Conservation (phyloP, 768 basidiomycete genomes). For the Terana coerulea region DNA sequence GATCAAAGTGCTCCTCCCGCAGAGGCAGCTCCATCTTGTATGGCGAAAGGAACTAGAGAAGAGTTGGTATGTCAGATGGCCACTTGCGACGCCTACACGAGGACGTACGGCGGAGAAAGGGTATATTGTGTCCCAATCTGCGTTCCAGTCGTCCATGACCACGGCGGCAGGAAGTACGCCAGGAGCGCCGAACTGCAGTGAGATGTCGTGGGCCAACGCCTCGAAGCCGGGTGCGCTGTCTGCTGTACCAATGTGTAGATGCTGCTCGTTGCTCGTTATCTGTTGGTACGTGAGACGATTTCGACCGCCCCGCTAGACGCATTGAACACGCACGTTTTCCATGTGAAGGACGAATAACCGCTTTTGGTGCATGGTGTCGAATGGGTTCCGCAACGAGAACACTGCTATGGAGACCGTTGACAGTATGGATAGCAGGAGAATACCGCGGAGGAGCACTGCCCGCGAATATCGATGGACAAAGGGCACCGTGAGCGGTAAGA, state of each 20-base stretch:
- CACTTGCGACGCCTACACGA: slow-evolving; percentile 13
- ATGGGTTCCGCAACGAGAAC: slow-evolving; percentile 59
- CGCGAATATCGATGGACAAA: slow-evolving; percentile 72
- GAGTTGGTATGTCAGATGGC: background rate
- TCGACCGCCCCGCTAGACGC: too few species aligned
- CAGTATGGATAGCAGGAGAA: slow-evolving; percentile 43
- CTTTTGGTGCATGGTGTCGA: slow-evolving; percentile 85
- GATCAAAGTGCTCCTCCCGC: slow-evolving; percentile 29
- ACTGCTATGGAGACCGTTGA: slow-evolving; percentile 52
- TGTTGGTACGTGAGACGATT: too few species aligned
- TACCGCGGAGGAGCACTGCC: slow-evolving; percentile 30
- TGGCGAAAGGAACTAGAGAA: slow-evolving; percentile 70
- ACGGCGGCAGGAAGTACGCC: slow-evolving; percentile 41
- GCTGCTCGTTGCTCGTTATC: slow-evolving; percentile 68
- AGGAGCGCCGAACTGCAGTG: slow-evolving; percentile 50
- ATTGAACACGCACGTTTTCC: slow-evolving; percentile 67
- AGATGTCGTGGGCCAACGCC: slow-evolving; percentile 57
- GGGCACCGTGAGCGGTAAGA: slow-evolving; percentile 58
- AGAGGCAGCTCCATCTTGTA: slow-evolving; percentile 71
- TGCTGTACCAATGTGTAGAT: slow-evolving; percentile 77
- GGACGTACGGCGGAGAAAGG: slow-evolving; percentile 68
- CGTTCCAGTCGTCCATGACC: slow-evolving; percentile 70
- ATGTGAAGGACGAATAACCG: slow-evolving; percentile 78
- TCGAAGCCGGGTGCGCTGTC: slow-evolving; percentile 80
- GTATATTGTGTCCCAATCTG: slow-evolving; percentile 86